Evolutionary conservation across 805 yeast species (phyloP).

Genomic region (Suhomyces prunicola): DNA sequence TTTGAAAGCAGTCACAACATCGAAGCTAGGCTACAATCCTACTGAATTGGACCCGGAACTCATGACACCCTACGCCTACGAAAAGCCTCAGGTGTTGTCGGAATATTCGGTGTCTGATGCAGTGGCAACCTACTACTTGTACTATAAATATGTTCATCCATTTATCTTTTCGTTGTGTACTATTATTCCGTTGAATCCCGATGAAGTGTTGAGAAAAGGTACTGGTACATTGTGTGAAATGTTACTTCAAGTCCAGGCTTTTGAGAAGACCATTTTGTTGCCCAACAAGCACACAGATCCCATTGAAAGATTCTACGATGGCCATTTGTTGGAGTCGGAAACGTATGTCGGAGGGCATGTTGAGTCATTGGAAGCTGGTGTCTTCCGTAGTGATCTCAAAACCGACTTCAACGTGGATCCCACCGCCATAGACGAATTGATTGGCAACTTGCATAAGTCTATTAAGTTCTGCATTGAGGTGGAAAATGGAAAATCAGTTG

Average conservation of each 20-base stretch:
- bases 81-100: slow-evolving; percentile 85
- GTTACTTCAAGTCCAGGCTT: slow-evolving; percentile 96
- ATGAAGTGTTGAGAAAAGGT: slow-evolving; percentile 93
- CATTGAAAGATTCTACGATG: slow-evolving; percentile 89
- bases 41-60: slow-evolving; percentile 95
- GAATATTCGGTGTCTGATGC: slow-evolving; percentile 99
- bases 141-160: slow-evolving; percentile 96
- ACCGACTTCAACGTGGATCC: slow-evolving; percentile 77
- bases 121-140: slow-evolving; percentile 94
- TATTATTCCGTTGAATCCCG: slow-evolving; percentile 93
- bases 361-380: slow-evolving; percentile 97
- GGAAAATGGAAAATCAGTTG: slow-evolving; percentile 70
- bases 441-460: slow-evolving; percentile 71
- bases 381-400: slow-evolving; percentile 83
- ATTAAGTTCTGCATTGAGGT: slow-evolving; percentile 79
- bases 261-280: slow-evolving; percentile 65
- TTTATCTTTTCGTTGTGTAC: slow-evolving; percentile 94
- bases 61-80: slow-evolving; percentile 97
- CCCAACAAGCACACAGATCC: slow-evolving; percentile 96
- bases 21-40: slow-evolving; percentile 93
- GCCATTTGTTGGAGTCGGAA: slow-evolving; percentile 90
- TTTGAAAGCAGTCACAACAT: slow-evolving; percentile 94
- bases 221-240: slow-evolving; percentile 98
- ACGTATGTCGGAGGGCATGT: slow-evolving; percentile 99
- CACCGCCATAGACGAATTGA: slow-evolving; percentile 73